These are phyloP conservation scores for Salix exigua DNA, from an alignment of 345 rosid species.

Conservation along the genomic window DNA sequence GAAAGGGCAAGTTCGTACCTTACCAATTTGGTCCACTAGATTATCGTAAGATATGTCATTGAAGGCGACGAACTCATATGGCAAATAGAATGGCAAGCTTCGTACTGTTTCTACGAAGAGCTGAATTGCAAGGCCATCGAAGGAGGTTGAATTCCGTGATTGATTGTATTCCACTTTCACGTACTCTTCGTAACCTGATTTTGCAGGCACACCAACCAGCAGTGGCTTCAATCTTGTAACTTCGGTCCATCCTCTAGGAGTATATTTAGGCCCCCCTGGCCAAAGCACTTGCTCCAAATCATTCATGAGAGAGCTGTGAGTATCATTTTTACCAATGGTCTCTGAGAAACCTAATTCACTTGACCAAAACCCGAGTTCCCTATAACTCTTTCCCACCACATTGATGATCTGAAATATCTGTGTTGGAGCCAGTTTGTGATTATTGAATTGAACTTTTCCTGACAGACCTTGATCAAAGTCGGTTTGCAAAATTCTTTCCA, in stretches of 20 bases:
- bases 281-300: constrained; percentile 17
- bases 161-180: neutral
- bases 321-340: neutral
- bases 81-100: constrained; percentile 16
- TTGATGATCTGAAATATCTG: constrained; percentile 18
- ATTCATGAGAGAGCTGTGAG: constrained; percentile 8
- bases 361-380: constrained; percentile 31
- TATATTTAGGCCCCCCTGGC: constrained; percentile 21
- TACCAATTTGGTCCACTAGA: constrained; percentile 21
- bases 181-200: neutral
- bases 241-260: constrained; percentile 25
- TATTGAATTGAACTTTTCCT: constrained; percentile 14
- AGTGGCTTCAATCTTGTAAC: constrained; percentile 6
- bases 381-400: constrained; percentile 14
- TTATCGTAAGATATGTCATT: neutral
- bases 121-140: constrained; percentile 19
- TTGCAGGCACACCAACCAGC: constrained; percentile 20
- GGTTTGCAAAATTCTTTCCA: neutral
- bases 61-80: constrained; percentile 1
- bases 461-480: constrained; percentile 16
- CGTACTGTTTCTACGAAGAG: neutral
- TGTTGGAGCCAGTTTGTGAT: constrained; percentile 2
- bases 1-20: neutral
- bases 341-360: constrained; percentile 17
- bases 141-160: neutral